These are phyloP conservation scores for Pseudogymnoascus sp. DNA, from an alignment of 2,329 filamentous ascomycete genomes.

Conservation along the genomic window DNA sequence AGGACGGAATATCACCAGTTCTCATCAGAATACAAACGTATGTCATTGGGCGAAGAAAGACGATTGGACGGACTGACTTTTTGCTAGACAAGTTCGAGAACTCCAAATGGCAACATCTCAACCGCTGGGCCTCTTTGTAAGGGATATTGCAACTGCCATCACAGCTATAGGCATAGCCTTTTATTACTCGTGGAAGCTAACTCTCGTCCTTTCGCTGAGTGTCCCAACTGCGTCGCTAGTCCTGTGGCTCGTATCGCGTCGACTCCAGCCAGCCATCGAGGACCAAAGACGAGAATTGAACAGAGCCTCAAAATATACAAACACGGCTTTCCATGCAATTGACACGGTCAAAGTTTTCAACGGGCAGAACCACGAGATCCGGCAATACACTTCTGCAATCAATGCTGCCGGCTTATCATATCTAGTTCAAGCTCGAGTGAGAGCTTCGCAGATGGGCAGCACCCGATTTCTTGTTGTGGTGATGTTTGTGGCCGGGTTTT, in stretches of 20 bases:
- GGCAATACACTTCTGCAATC: slow-evolving; percentile 54
- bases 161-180: slow-evolving; percentile 65
- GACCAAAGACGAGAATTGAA: slow-evolving; percentile 60
- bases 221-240: slow-evolving; percentile 58
- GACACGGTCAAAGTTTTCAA: slow-evolving; percentile 84
- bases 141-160: slow-evolving; percentile 55
- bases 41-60: slow-evolving; percentile 27
- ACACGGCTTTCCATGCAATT: slow-evolving; percentile 63
- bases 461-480: slow-evolving; percentile 65
- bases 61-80: slow-evolving; percentile 16
- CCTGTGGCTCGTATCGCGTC: slow-evolving; percentile 51
- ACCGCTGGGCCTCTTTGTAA: slow-evolving; percentile 62
- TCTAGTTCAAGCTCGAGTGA: slow-evolving; percentile 57
- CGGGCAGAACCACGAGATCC: slow-evolving; percentile 60
- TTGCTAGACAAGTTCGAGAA: slow-evolving; percentile 65
- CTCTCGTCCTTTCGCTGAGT: slow-evolving; percentile 66
- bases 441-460: slow-evolving; percentile 63
- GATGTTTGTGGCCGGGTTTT: slow-evolving; percentile 85
- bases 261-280: slow-evolving; percentile 57
- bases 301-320: slow-evolving; percentile 62
- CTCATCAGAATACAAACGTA: slow-evolving; percentile 67
- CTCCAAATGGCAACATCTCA: slow-evolving; percentile 74
- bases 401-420: slow-evolving; percentile 55
- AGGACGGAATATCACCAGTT: slow-evolving; percentile 64
- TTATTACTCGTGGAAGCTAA: slow-evolving; percentile 75